Base-by-base conservation (phyloP, 495 filamentous ascomycete species). In the Penicillium simplicissimum region DNA sequence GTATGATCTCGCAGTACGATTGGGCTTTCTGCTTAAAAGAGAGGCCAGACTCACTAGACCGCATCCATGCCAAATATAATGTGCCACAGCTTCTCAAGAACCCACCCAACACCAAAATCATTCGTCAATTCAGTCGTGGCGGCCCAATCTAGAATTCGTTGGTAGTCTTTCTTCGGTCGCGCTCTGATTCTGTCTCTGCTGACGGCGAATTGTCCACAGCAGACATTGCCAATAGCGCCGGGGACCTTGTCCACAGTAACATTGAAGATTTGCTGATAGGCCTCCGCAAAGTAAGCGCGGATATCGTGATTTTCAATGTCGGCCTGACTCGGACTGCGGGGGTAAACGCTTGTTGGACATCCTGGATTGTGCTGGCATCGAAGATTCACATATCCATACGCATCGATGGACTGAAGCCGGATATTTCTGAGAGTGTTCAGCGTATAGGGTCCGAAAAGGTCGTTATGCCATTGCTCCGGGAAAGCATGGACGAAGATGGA, bases 191-290 rank as follows among this genome's bases (percentile, higher is more conserved):
- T 71, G n/a, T 76, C 71, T 15, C 75, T 72, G 25, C 76, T 78
- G 2, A 77, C 76, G 9, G 76, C 79, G 57, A 84, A 84, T 58
- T 84, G 81, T 0, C 72, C 81, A 52, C 81, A 84, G 64, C 81
- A 84, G 17, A 78, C 70, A 21, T 76, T 76, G 11, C 79, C 79
- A 15, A 82, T 75, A 8, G 64, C 58, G 11, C 65, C 63, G 3
- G 79, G 80, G 0, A 79, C 77, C 15, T 74, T 45, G 0, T 72
- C 65, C 7, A 49, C 14, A 0, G 58, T 31, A 5, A 72, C 71
- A 14, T 65, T 54, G n/a, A 79, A 71, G 0, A 79, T 61, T 2
- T 70, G 61, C 58, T 69, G 65, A 58, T 80, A 80, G 15, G 72
- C 67, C 28, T 71, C 58, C 1, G 72, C 58, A 55, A 80, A 75